phyloP scores from a whole-genome alignment of 306 rosid species.

The Castanea mollissima region DNA sequence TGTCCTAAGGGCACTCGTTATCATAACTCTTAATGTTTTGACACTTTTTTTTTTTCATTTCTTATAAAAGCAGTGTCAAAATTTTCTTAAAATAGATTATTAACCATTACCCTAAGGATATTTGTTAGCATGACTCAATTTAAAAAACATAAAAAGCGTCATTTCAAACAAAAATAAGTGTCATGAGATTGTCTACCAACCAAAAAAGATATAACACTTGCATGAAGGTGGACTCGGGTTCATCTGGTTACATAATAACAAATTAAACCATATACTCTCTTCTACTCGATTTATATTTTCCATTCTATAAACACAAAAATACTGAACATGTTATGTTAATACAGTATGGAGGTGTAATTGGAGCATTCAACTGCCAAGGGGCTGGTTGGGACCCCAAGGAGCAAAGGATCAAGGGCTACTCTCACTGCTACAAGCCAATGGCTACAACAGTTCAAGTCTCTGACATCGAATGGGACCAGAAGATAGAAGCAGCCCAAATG shows the following conservation, averaged over 20 bases:
- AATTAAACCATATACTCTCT: not conserved
- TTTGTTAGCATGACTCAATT: rapidly evolving
- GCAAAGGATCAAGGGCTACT: constrained; percentile 45
- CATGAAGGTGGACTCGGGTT: too few species aligned
- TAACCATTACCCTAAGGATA: rapidly evolving
- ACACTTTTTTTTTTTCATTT: too few species aligned
- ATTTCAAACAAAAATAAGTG: too few species aligned
- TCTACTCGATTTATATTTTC: not conserved
- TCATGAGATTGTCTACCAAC: too few species aligned
- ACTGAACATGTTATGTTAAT: not conserved
- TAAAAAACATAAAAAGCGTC: too few species aligned
- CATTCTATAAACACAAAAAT: not conserved
- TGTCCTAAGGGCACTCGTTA: too few species aligned
- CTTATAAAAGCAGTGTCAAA: too few species aligned
- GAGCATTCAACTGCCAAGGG: constrained; percentile 90
- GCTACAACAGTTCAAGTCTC: constrained; percentile 46
- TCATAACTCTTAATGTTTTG: rapidly evolving
- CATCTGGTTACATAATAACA: too few species aligned
- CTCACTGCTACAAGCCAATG: constrained; percentile 57
- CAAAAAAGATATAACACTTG: too few species aligned
- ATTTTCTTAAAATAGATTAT: rapidly evolving
- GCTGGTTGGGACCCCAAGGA: constrained; percentile 81
- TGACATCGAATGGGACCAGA: constrained; percentile 81
- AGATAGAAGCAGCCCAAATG: constrained; percentile 51
- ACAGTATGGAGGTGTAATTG: constrained; percentile 84